Base-by-base conservation (phyloP, 352 stramenopile species). In the Pythium folliculosum region DNA sequence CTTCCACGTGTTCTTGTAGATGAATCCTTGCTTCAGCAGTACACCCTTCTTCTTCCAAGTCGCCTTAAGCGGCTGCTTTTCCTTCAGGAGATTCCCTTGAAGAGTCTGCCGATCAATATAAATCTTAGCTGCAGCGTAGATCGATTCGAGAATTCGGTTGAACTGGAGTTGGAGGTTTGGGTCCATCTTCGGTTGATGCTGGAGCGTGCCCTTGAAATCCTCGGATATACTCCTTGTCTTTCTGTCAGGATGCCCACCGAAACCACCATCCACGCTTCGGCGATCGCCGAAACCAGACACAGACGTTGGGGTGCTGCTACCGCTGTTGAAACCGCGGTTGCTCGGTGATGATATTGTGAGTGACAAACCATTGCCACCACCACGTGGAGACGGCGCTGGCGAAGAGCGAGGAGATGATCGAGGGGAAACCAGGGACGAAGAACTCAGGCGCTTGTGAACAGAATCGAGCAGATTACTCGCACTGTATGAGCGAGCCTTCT, bases 1-100 rank as follows among this genome's bases (percentile, higher is more conserved):
- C 70, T 94, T 92, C 88, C 88, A 96, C 58, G 88, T 92, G 72
- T 92, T 94, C 70, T 95, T 95, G 80, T 96, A 95, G 58, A 96
- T 91, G 65, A 94, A 94, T 10, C 86, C 86, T 62, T 96, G 88
- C 68, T 96, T 96, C 8, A 96, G 70, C 23, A 96, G 71, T 69
- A 86, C 71, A 0, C 88, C 88, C 63, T 95, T 95, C 73, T 96
- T 96, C 77, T 96, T 96, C 88, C 88, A 96, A 47, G 86, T 95
- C 22, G 88, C 88, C 52, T 90, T 82, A 23, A 81, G 73, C 16
- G 80, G 80, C 60, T 89, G 77, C 47, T 86, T 91, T 10, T 72
- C 66, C 25, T 83, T 78, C 22, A 92, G 49, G 51, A 90, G 59
- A 52, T 81, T 90, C 1, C 81, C 86, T n/a, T 76, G 78, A 27